Percentiles rank a stretch among this genome's conserved stretches.
Conservation (phyloP, 148 eudicot species). For the Rhododendron henanense region DNA sequence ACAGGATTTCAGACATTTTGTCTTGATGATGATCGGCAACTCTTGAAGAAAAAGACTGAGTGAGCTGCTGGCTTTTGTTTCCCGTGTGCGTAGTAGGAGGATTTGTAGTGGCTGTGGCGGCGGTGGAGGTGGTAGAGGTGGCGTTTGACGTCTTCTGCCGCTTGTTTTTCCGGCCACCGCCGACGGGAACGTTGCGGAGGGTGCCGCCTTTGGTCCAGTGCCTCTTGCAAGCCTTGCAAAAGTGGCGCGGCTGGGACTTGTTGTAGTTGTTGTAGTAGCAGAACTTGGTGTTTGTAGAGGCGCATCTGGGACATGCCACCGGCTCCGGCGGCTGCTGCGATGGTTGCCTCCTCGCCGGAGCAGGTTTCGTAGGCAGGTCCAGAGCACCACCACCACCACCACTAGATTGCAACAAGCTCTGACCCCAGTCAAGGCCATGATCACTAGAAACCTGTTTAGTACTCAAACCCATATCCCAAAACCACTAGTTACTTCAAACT, state of each 20-base stretch:
- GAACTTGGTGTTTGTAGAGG: slow-evolving; percentile 76
- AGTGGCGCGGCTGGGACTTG: slow-evolving; percentile 83
- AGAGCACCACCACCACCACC: neutral
- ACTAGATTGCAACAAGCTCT: slow-evolving; percentile 19
- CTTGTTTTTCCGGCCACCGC: slow-evolving; percentile 89
- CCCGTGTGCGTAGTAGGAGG: slow-evolving; percentile 6
- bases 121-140: slow-evolving; percentile 21
- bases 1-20: slow-evolving; percentile 14
- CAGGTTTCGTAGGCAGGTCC: slow-evolving; percentile 34
- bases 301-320: slow-evolving; percentile 77
- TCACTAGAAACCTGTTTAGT: slow-evolving; percentile 58
- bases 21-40: neutral
- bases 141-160: slow-evolving; percentile 39
- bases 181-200: slow-evolving; percentile 83
- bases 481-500: neutral
- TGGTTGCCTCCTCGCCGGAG: slow-evolving; percentile 23
- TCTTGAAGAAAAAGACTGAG: neutral
- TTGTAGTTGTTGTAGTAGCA: slow-evolving; percentile 96
- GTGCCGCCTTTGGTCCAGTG: slow-evolving; percentile 99
- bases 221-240: slow-evolving; percentile 86
- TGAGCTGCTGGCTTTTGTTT: slow-evolving; percentile 14
- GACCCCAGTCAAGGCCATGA: slow-evolving; percentile 37
- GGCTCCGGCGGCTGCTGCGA: slow-evolving; percentile 34
- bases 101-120: slow-evolving; percentile 10
- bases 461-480: slow-evolving; percentile 55